A percentile compares a stretch with the other conserved stretches of the same genome.
These are phyloP conservation scores for Diplogelasinospora grovesii DNA, from an alignment of 495 filamentous ascomycete species.

Conservation along the genomic window DNA sequence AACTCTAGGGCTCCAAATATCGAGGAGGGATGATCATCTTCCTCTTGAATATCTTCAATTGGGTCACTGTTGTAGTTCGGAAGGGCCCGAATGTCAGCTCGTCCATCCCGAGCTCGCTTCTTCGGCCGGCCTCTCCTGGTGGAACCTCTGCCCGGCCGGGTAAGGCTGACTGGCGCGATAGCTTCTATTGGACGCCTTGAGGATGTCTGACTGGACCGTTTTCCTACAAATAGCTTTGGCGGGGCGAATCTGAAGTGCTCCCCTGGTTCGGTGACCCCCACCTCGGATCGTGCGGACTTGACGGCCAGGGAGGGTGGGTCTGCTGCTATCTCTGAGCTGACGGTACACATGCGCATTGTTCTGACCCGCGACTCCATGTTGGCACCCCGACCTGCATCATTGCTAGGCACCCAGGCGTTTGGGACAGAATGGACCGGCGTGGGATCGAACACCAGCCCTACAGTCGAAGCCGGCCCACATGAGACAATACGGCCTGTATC, in stretches of 20 bases:
- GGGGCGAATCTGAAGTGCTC: constrained; percentile 28
- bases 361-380: not conserved
- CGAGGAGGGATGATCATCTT: constrained; percentile 4
- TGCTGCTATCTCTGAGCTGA: constrained; percentile 4
- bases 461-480: not conserved
- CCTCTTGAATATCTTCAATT: constrained; percentile 38
- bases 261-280: constrained; percentile 10
- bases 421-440: not conserved
- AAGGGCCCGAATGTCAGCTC: constrained; percentile 34
- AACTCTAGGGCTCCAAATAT: constrained; percentile 19
- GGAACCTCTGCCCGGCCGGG: no score
- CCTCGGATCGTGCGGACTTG: constrained; percentile 20
- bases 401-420: not conserved
- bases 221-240: constrained; percentile 38
- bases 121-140: constrained; percentile 22
- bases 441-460: not conserved
- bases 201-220: constrained; percentile 13
- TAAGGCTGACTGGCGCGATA: constrained; percentile 1
- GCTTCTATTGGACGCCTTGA: not conserved
- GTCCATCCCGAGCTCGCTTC: constrained; percentile 29
- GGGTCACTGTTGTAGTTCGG: constrained; percentile 39
- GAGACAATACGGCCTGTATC: constrained; percentile 1
- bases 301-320: constrained; percentile 16
- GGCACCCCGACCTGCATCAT: constrained; percentile 5
- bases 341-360: not conserved